Base-by-base conservation (phyloP, 2,329 filamentous ascomycete genomes). In the Trichoderma sp. region DNA sequence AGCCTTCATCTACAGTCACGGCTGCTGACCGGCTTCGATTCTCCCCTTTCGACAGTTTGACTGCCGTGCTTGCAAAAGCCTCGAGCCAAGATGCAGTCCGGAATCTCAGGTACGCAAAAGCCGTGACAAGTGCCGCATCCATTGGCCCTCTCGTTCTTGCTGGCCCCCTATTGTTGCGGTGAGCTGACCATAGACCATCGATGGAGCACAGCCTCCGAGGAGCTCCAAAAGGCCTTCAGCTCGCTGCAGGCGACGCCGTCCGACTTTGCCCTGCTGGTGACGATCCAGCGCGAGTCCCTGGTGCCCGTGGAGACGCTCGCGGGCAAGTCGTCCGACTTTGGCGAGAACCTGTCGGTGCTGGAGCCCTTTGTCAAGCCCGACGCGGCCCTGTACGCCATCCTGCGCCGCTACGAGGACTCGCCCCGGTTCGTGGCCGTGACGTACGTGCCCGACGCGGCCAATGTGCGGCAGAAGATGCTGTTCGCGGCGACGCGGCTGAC, bases 381-480 rank as follows among this genome's bases (percentile, higher is more conserved):
- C 69, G 83, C 83, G 64, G 88, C 92, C 0, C 82, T 90, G 52
- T 95, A 93, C 79, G 82, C 91, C 70, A 85, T 95, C 71, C 85
- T 95, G 48, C 89, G 90, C 56, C 87, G 89, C 63, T 83, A 88
- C 75, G 81, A 86, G 59, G 74, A 77, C 44, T 76, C 80, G 3
- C 85, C 84, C n/a, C 77, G 76, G 69, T 87, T 93, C 68, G 78
- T 90, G 28, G 90, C 88, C 52, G 80, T 93, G 43, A 92, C 90
- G 43, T 95, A 93, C 75, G 87, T 95, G 6, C 92, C 91, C 28
- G 90, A 94, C 76, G 74, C 85, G 1, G 91, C 91, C 45, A 90
- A 89, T 30, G 91, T 95, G 64, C 88, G 91, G 45, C 89, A 92
- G 75, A 95, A 95, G 82, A 95, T 92, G 89, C 84, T 95, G 24